Evolutionary conservation across 2,329 filamentous ascomycete species (phyloP).

Genomic region (Bipolaris oryzae): DNA sequence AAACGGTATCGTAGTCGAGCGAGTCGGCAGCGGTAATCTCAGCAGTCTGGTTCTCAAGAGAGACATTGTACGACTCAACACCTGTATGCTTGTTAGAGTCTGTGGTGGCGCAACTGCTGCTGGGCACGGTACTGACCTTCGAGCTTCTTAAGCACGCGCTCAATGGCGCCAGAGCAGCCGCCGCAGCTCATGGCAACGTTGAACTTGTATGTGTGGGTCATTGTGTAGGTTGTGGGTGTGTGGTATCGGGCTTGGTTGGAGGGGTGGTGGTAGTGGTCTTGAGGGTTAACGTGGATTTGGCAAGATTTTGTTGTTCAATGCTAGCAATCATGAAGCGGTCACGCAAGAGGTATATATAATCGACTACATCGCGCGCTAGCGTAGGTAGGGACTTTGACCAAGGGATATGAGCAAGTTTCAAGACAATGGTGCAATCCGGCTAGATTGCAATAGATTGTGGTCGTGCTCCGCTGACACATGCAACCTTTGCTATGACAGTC

Average conservation of each 20-base stretch:
- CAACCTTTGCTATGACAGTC: constrained; percentile 19
- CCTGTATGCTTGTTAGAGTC: constrained; percentile 59
- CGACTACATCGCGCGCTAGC: constrained; percentile 4
- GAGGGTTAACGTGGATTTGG: constrained; percentile 11
- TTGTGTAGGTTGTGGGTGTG: constrained; percentile 49
- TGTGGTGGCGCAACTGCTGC: not conserved
- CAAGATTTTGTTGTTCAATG: constrained; percentile 6
- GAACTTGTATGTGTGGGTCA: constrained; percentile 92
- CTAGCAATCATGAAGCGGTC: constrained; percentile 1
- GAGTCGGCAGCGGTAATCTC: constrained; percentile 72
- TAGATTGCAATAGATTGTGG: constrained; percentile 43
- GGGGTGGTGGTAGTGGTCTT: constrained; percentile 2
- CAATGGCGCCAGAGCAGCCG: constrained; percentile 93
- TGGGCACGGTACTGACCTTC: constrained; percentile 68
- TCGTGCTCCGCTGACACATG: constrained; percentile 39
- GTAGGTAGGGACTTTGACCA: constrained; percentile 7
- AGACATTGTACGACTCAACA: constrained; percentile 85
- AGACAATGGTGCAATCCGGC: constrained; percentile 37
- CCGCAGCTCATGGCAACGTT: constrained; percentile 92
- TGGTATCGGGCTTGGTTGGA: constrained; percentile 3
- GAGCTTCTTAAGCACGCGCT: constrained; percentile 89
- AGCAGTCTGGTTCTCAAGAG: constrained; percentile 83
- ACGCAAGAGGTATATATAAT: constrained; percentile 21
- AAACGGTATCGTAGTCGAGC: constrained; percentile 78
- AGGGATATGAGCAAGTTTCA: constrained; percentile 43